phyloP scores from a whole-genome alignment of 768 basidiomycete species.

The Daedaleopsis sinensis region DNA sequence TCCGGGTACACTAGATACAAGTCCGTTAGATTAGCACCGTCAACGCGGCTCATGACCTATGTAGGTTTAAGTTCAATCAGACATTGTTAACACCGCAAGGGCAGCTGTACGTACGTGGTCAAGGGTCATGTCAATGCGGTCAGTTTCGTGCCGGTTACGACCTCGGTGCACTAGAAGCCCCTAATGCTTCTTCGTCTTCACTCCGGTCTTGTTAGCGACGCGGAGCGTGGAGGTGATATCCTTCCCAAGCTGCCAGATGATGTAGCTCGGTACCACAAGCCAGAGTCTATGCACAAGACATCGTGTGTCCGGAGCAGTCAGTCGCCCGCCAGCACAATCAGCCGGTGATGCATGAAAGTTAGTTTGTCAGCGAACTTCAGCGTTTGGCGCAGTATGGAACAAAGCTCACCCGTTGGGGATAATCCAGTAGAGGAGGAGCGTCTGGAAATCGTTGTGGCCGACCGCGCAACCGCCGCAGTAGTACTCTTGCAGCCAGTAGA shows the following conservation, averaged over 20 bases:
- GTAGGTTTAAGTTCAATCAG: too few species aligned
- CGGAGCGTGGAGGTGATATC: constrained; percentile 56
- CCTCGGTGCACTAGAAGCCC: not conserved
- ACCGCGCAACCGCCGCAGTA: constrained; percentile 68
- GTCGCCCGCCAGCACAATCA: not conserved
- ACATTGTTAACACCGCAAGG: too few species aligned
- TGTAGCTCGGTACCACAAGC: constrained; percentile 70
- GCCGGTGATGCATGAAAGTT: not conserved
- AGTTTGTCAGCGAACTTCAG: not conserved
- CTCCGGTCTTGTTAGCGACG: constrained; percentile 27
- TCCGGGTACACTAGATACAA: too few species aligned
- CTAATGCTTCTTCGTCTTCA: constrained; percentile 38
- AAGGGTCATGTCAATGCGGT: too few species aligned
- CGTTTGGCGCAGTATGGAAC: too few species aligned
- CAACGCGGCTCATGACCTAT: too few species aligned
- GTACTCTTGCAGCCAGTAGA: constrained; percentile 85
- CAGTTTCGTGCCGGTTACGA: too few species aligned
- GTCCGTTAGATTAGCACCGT: too few species aligned
- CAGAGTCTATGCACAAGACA: constrained; percentile 59
- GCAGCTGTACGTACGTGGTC: too few species aligned
- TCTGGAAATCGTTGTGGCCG: constrained; percentile 67
- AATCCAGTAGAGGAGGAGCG: constrained; percentile 65
- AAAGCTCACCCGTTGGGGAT: constrained; percentile 75
- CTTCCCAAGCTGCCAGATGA: constrained; percentile 60
- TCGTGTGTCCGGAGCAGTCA: not conserved